These are phyloP conservation scores for Neonectria faginata DNA, from an alignment of 2,329 filamentous ascomycete species.

Conservation along the genomic window DNA sequence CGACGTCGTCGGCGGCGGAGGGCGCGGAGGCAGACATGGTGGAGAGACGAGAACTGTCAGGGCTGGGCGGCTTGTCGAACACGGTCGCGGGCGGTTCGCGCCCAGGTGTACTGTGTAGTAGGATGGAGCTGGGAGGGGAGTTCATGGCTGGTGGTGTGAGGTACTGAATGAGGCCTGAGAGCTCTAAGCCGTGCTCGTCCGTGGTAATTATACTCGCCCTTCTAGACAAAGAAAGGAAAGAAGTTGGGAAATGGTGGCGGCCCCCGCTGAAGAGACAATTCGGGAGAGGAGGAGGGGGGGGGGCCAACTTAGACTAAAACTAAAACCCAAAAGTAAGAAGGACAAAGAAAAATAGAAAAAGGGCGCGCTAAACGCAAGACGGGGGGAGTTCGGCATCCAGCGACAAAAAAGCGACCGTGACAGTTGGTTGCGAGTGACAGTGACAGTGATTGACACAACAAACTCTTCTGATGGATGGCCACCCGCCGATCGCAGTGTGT, in stretches of 20 bases:
- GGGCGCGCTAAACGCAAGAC: constrained; percentile 26
- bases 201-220: neutral
- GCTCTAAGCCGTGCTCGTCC: too few relatives aligned
- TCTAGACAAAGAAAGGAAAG: neutral
- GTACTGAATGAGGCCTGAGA: neutral
- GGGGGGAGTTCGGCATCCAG: neutral
- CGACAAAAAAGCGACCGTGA: neutral
- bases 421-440: neutral
- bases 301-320: constrained; percentile 3
- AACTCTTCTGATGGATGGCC: too few relatives aligned
- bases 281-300: neutral
- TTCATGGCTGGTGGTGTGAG: constrained; percentile 34
- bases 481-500: constrained; percentile 9
- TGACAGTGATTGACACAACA: too few relatives aligned
- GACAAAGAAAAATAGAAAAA: neutral
- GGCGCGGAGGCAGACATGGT: constrained; percentile 20
- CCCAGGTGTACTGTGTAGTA: constrained; percentile 20
- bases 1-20: constrained; percentile 1
- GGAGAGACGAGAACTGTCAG: neutral
- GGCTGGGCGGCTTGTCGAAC: neutral
- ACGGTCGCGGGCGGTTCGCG: constrained; percentile 12
- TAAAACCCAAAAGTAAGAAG: neutral
- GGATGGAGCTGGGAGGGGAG: constrained; percentile 43
- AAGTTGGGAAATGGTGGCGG: constrained; percentile 1
- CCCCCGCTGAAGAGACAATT: constrained; percentile 3